phyloP scores from a whole-genome alignment of 441 rosid genomes.

The Eruca vesicaria region DNA sequence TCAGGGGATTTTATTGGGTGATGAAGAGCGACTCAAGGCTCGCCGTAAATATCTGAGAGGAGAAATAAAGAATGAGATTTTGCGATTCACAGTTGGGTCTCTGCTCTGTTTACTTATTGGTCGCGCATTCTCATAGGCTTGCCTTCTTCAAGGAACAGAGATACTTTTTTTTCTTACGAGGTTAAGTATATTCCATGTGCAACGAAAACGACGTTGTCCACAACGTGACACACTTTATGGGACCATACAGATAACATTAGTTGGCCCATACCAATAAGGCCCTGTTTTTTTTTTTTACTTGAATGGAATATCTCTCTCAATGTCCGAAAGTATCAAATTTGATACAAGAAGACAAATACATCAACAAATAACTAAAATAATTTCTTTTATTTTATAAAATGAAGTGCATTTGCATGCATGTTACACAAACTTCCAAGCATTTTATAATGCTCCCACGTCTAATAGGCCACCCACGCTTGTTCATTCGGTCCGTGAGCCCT shows the following conservation, averaged over 20 bases:
- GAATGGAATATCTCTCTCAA: not conserved
- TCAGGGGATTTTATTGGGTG: not conserved
- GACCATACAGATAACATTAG: too few species aligned
- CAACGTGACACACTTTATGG: not conserved
- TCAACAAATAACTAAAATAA: not conserved
- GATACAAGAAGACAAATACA: not conserved
- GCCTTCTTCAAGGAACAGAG: not conserved
- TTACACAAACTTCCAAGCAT: not conserved
- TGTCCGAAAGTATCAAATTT: not conserved
- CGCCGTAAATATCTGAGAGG: constrained; percentile 17
- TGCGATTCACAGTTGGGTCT: constrained; percentile 17
- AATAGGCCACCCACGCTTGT: too few species aligned
- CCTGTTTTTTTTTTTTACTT: not conserved
- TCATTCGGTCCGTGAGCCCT: too few species aligned
- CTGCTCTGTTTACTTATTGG: constrained; percentile 25
- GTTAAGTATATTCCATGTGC: constrained; percentile 1
- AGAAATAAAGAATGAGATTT: constrained; percentile 12
- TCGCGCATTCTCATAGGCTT: constrained; percentile 21
- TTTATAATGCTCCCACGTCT: too few species aligned
- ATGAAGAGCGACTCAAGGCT: constrained; percentile 1
- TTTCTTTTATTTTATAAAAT: too few species aligned
- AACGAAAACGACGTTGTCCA: not conserved
- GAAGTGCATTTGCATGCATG: not conserved
- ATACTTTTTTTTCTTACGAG: not conserved
- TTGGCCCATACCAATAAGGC: not conserved